A percentile compares a stretch with the other conserved stretches of the same genome.
phyloP scores from a whole-genome alignment of 805 yeast species.

The Isabelozyma pseudorhagii region DNA sequence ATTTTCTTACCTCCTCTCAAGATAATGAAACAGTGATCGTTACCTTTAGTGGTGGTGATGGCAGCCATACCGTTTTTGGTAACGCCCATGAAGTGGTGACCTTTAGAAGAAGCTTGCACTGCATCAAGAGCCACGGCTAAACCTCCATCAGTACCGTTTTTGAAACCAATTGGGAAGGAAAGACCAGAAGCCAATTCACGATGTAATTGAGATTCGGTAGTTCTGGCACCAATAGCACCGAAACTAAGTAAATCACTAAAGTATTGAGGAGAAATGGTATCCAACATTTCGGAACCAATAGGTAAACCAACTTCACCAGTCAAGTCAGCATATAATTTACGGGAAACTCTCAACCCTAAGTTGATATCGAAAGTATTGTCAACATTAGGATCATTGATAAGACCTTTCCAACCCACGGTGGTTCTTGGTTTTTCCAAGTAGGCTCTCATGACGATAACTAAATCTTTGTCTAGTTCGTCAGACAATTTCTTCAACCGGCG shows the following conservation, averaged over 20 bases:
- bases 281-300: slow-evolving; percentile 97
- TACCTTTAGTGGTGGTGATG: slow-evolving; percentile 93
- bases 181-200: slow-evolving; percentile 96
- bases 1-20: slow-evolving; percentile 95
- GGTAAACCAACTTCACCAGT: slow-evolving; percentile 75
- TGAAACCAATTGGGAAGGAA: slow-evolving; percentile 98
- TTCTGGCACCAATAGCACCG: slow-evolving; percentile 99
- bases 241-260: slow-evolving; percentile 85
- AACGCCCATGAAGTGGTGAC: slow-evolving; percentile 96
- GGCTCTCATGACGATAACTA: slow-evolving; percentile 92
- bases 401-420: slow-evolving; percentile 98
- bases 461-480: slow-evolving; percentile 69
- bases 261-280: slow-evolving; percentile 95
- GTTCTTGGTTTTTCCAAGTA: slow-evolving; percentile 98
- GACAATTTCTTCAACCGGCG: slow-evolving; percentile 60
- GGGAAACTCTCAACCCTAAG: slow-evolving; percentile 85
- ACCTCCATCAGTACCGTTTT: slow-evolving; percentile 97
- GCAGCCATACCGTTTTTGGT: slow-evolving; percentile 97
- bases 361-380: slow-evolving; percentile 91
- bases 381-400: slow-evolving; percentile 94
- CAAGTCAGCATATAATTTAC: slow-evolving; percentile 79
- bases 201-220: slow-evolving; percentile 97
- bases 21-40: slow-evolving; percentile 89
- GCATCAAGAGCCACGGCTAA: slow-evolving; percentile 93
- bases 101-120: slow-evolving; percentile 81